Percentiles rank a stretch among this genome's conserved stretches.
Conservation (phyloP, 1,284 basidiomycete species). For the Ganoderma multipileum region DNA sequence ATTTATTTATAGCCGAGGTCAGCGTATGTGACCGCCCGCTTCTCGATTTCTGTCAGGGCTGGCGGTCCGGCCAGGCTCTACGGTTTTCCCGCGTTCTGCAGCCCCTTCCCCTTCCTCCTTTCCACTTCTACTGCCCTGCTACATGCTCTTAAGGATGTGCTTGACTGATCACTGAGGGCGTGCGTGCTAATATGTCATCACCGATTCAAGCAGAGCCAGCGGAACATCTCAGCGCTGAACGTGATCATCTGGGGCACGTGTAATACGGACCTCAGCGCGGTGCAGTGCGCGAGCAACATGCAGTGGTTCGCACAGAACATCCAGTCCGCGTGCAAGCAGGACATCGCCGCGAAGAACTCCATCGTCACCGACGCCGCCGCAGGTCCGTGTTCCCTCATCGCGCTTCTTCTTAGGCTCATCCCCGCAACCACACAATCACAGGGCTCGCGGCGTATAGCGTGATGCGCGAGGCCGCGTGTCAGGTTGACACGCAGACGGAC, state of each 20-base stretch:
- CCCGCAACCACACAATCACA: constrained; percentile 33
- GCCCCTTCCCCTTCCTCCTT: no score
- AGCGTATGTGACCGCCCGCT: not conserved
- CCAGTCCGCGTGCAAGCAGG: constrained; percentile 54
- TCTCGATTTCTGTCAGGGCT: not conserved
- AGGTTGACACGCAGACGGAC: constrained; percentile 57
- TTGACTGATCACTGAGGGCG: not conserved
- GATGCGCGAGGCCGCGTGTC: constrained; percentile 64
- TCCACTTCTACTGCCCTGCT: not conserved
- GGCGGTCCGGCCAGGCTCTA: constrained; percentile 10
- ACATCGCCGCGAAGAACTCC: constrained; percentile 57
- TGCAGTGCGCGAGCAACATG: constrained; percentile 68
- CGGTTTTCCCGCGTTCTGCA: constrained; percentile 19
- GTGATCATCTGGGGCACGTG: constrained; percentile 79
- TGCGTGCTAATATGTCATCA: constrained; percentile 19
- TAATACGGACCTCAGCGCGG: constrained; percentile 58
- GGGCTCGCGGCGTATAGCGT: constrained; percentile 64
- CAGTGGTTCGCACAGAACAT: constrained; percentile 60
- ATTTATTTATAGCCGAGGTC: constrained; percentile 3
- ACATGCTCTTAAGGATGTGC: no score
- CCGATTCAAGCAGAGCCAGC: constrained; percentile 57
- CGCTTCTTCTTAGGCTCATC: constrained; percentile 13
- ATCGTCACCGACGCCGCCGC: constrained; percentile 57
- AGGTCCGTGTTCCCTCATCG: constrained; percentile 47
- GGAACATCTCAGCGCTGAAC: constrained; percentile 70